These are phyloP conservation scores for Phylloboletellus chloephorus DNA, from an alignment of 1,284 basidiomycete species.

Conservation along the genomic window DNA sequence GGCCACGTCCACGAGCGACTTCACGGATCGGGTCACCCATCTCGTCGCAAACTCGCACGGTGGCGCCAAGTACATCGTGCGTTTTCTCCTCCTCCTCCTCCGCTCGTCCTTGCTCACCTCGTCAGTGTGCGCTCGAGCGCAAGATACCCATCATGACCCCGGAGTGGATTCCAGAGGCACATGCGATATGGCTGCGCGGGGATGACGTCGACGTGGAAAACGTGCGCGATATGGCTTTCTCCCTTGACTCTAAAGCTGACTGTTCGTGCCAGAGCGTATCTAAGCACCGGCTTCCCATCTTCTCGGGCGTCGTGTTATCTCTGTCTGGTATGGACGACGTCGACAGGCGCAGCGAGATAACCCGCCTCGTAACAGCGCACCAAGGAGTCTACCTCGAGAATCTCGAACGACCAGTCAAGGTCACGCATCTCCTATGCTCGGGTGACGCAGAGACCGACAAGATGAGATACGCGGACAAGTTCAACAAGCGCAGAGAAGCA, in stretches of 20 bases:
- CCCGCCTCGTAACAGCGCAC: conserved; percentile 45
- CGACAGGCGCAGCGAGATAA: conserved; percentile 49
- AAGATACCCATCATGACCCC: conserved; percentile 70
- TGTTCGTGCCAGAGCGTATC: conserved; percentile 41
- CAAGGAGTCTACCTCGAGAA: conserved; percentile 58
- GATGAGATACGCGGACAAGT: conserved; percentile 65
- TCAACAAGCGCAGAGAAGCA: conserved; percentile 59
- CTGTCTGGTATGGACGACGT: conserved; percentile 63
- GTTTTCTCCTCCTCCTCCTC: conserved; percentile 17
- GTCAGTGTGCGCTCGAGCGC: conserved; percentile 67
- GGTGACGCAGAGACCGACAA: conserved; percentile 49
- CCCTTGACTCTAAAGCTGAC: conserved; percentile 23
- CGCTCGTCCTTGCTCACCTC: conserved; percentile 7
- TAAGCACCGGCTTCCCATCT: conserved; percentile 57
- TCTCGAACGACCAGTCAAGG: conserved; percentile 60
- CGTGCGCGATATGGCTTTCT: conserved; percentile 26
- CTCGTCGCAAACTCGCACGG: conserved; percentile 65
- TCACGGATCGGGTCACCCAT: conserved; percentile 79
- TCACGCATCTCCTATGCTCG: conserved; percentile 64
- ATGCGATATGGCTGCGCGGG: conserved; percentile 69
- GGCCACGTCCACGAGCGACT: conserved; percentile 56
- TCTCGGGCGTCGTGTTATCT: conserved; percentile 57
- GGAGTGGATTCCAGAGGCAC: conserved; percentile 64
- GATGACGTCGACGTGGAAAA: conserved; percentile 62
- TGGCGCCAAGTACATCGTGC: conserved; percentile 70